Conservation (phyloP, 345 rosid genomes). For the Hibiscus mutabilis region DNA sequence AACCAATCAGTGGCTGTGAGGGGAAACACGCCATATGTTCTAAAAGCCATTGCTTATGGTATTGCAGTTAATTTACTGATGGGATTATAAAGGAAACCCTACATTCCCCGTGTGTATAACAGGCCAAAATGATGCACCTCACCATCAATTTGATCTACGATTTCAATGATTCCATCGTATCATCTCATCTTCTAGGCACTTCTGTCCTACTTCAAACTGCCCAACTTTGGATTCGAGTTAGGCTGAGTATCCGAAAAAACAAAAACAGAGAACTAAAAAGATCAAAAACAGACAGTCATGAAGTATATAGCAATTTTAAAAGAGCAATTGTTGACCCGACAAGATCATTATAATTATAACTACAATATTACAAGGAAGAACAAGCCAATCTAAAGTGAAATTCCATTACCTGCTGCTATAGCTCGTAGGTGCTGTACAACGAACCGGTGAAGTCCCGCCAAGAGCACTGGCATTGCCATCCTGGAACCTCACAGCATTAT, state of each 20-base stretch:
- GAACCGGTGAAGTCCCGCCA: constrained; percentile 24
- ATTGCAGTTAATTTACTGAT: not conserved
- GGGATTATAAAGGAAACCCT: not conserved
- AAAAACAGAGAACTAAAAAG: not conserved
- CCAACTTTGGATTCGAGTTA: not conserved
- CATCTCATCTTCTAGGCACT: not conserved
- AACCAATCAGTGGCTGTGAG: not conserved
- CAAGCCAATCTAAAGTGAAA: not conserved
- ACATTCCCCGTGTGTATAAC: not conserved
- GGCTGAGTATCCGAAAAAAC: not conserved
- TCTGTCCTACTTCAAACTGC: not conserved
- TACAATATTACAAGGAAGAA: not conserved
- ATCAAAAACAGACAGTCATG: not conserved
- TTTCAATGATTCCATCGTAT: not conserved
- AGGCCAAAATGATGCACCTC: not conserved
- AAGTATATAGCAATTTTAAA: too few species aligned
- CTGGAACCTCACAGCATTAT: constrained; percentile 22
- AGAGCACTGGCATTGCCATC: constrained; percentile 18
- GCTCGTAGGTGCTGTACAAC: constrained; percentile 20
- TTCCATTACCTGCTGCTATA: constrained; percentile 32
- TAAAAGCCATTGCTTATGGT: not conserved
- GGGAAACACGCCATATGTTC: not conserved
- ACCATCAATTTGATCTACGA: not conserved
- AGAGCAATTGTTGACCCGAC: not conserved
- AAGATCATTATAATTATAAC: not conserved